Percentiles rank a stretch among this genome's conserved stretches.
Evolutionary conservation across 495 filamentous ascomycete genomes (phyloP).

Genomic region (Rostrohypoxylon terebratum): DNA sequence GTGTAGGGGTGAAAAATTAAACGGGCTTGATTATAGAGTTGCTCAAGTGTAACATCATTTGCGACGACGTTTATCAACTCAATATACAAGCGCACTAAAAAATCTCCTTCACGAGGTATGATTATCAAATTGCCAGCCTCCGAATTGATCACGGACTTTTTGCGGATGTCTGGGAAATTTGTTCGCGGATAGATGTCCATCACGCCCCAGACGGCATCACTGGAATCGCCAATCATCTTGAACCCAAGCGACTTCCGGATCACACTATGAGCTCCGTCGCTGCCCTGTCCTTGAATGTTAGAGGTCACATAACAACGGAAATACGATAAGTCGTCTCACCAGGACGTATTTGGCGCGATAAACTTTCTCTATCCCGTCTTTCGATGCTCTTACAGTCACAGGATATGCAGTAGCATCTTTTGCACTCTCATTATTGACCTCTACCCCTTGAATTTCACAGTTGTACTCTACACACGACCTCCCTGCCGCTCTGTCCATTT

Average conservation of each 20-base stretch:
- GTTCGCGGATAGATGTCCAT: conserved; percentile 83
- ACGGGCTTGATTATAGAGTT: conserved; percentile 68
- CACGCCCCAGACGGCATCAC: conserved; percentile 75
- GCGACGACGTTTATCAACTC: conserved; percentile 56
- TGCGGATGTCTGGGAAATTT: conserved; percentile 79
- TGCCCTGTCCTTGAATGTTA: conserved; percentile 62
- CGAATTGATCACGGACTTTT: conserved; percentile 68
- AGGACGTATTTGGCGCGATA: conserved; percentile 76
- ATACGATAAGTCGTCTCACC: conserved; percentile 55
- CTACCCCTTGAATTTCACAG: conserved; percentile 65
- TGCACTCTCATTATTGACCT: conserved; percentile 60
- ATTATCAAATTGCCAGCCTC: conserved; percentile 66
- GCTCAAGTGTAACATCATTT: conserved; percentile 62
- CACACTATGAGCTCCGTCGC: conserved; percentile 81
- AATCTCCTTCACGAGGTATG: conserved; percentile 74
- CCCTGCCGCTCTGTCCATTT: conserved; percentile 59
- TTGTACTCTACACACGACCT: conserved; percentile 70
- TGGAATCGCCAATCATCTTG: conserved; percentile 79
- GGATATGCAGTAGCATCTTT: conserved; percentile 61
- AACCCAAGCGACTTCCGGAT: conserved; percentile 75
- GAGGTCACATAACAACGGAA: neutral
- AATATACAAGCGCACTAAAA: conserved; percentile 71
- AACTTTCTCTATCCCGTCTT: conserved; percentile 62
- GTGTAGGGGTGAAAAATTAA: conserved; percentile 67
- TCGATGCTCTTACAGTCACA: conserved; percentile 65